Evolutionary conservation across 257 asterid species (phyloP), one percentile per base, ranked within the genome.

Genomic region (Salvia miltiorrhiza): DNA sequence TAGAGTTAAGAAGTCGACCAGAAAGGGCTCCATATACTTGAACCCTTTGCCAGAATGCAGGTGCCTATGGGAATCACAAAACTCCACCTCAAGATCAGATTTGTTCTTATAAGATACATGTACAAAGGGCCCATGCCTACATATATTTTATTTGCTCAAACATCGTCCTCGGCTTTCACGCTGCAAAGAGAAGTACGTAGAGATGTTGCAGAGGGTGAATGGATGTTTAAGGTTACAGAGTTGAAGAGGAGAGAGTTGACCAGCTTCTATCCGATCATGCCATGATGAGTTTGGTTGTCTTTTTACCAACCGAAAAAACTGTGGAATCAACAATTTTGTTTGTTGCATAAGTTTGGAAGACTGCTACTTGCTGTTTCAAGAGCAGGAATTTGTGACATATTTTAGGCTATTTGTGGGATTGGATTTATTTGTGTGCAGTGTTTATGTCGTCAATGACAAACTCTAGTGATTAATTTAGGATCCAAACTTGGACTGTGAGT

Each of bases 41-140:
- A 90, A 90, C 57, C 95, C 97, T 55, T 76, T 88, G 74, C 97
- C 93, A 8, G 97, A 86, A 74, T 90, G 97, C 84, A 76, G 89
- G 82, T 90, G 97, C 58, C 86, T 88, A 6, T 84, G 85, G 93
- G 89, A 84, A 69, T 78, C 89, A 41, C 81, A 84, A 37, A 84
- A 82, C 73, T 63, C 83, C 11, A 82, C 52, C 62, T 53, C 80
- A 40, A 73, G 62, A 49, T 68, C 73, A 9, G 77, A 78, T 64
- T 52, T 80, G 62, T 82, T 74, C 72, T 78, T 41, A 73, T 30
- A 17, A 57, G 2, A 50, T 9, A 21, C 9, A 50, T 21, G 12
- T 11, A 52, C 8, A 66, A 41, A 58, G 48, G 48, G 12, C 9
- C 12, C 45, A 23, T 59, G 74, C 16, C 16, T 37, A 37, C 11